Evolutionary conservation across 1,139 yeast species (phyloP).

Genomic region (Geotrichum australiense): DNA sequence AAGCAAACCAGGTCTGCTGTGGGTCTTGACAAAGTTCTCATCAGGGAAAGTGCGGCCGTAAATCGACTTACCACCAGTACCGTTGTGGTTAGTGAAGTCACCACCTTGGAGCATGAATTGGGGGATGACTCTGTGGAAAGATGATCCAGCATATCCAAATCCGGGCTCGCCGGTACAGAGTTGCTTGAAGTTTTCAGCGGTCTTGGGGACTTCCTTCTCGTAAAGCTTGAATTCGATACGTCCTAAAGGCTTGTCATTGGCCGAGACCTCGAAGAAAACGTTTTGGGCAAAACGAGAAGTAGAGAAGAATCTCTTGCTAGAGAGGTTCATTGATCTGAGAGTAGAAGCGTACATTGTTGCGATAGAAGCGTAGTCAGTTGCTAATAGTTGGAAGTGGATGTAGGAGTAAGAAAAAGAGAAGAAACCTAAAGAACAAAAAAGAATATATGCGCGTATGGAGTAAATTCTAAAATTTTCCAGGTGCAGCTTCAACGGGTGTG

Average conservation of each 20-base stretch:
- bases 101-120: constrained; percentile 99
- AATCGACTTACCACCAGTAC: constrained; percentile 98
- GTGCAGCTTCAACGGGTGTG: too few species aligned
- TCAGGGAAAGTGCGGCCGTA: constrained; percentile 94
- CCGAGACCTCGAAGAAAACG: constrained; percentile 74
- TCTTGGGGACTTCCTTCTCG: constrained; percentile 94
- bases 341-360: constrained; percentile 7
- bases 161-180: constrained; percentile 97
- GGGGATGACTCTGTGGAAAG: constrained; percentile 98
- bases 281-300: constrained; percentile 30
- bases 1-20: constrained; percentile 88
- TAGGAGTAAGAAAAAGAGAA: too few species aligned
- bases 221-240: constrained; percentile 77
- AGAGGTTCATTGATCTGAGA: constrained; percentile 5
- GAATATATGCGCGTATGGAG: too few species aligned
- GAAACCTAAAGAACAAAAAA: too few species aligned
- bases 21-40: constrained; percentile 84
- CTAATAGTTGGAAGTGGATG: too few species aligned
- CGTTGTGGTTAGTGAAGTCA: constrained; percentile 68
- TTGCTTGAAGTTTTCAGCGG: constrained; percentile 97
- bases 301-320: constrained; percentile 16
- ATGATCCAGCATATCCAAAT: constrained; percentile 83
- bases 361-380: not conserved
- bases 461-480: too few species aligned
- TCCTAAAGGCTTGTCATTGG: constrained; percentile 61